Evolutionary conservation across 2,329 filamentous ascomycete genomes (phyloP).

Genomic region (Aspergillus glaucus): DNA sequence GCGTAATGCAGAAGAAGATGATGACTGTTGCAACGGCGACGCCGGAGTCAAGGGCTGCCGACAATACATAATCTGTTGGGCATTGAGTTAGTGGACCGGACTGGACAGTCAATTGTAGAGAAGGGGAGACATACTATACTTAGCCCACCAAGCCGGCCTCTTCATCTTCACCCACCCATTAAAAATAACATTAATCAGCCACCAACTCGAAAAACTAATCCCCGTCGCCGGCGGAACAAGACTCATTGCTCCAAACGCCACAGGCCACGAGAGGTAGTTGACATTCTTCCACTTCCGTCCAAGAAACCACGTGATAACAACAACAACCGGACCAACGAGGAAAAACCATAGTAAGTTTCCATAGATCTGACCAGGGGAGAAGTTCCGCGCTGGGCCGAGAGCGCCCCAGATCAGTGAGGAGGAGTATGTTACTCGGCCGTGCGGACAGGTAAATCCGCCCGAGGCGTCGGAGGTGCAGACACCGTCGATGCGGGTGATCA

Average conservation of each 20-base stretch:
- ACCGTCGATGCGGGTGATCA: conserved; percentile 41
- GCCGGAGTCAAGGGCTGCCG: conserved; percentile 39
- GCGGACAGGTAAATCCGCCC: conserved; percentile 55
- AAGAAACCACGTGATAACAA: conserved; percentile 54
- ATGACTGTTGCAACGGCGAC: conserved; percentile 39
- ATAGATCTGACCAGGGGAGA: conserved; percentile 58
- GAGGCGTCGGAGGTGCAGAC: conserved; percentile 52
- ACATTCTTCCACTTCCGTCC: conserved; percentile 55
- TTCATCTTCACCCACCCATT: conserved; percentile 40
- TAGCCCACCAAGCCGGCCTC: conserved; percentile 44
- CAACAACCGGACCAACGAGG: conserved; percentile 58
- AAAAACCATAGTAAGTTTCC: conserved; percentile 63
- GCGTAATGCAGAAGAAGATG: conserved; percentile 41
- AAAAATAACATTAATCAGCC: conserved; percentile 43
- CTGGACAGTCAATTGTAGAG: too few species aligned
- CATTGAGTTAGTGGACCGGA: too few species aligned
- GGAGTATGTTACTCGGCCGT: conserved; percentile 57
- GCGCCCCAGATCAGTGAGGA: conserved; percentile 65
- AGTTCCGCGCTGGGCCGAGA: conserved; percentile 63
- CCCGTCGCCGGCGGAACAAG: conserved; percentile 62
- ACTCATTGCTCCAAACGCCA: conserved; percentile 61
- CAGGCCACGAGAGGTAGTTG: conserved; percentile 62
- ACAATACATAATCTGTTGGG: conserved; percentile 30
- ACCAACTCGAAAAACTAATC: conserved; percentile 66
- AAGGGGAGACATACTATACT: conserved; percentile 33